Base-by-base conservation (phyloP, 345 rosid species). In the Eucalyptus camaldulensis region DNA sequence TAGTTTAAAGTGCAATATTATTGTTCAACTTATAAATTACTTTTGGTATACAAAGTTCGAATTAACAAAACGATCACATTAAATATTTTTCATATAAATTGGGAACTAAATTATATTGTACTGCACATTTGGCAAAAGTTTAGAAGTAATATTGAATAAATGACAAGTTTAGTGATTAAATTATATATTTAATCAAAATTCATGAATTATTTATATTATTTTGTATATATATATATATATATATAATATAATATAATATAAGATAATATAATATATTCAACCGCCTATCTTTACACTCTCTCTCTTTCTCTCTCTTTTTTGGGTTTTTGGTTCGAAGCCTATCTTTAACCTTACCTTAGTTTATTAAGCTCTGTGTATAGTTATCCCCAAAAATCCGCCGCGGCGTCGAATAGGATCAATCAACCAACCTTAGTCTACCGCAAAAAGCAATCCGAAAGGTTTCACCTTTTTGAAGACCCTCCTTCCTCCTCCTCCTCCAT, bases 21-120 rank as follows among this genome's bases (percentile, higher is more conserved):
- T 56, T 8, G 3, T 56, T 56, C 1, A 56, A 24, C 62, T 24
- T 56, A 4, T 56, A 56, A 56, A 56, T 56, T 56, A 24, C 13
- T 56, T 56, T 56, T 56, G 62, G 27, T 24, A 56, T 56, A 0
- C 1, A 1, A 1, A 56, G 1, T 24, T 56, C 0, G 1, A 56
- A 56, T 56, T 24, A 56, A 1, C 3, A 24, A 56, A 56, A 24
- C 3, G 1, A 56, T 10, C 62, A 56, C 13, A 24, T 22, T 10
- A 4, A 22, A 53, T 53, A 53, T 53, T 53, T 53, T 53, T 8
- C 1, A 54, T 9, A 24, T 56, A 56, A 22, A 9, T 56, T 10
- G 10, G 12, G 62, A 10, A 56, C 8, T 56, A 56, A 24, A 56
- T 56, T 56, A 56, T 1, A 56, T 10, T 9, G 1, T 10, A 9